Base-by-base conservation (phyloP, 2,329 filamentous ascomycete species). In the Xylaria multiplex region DNA sequence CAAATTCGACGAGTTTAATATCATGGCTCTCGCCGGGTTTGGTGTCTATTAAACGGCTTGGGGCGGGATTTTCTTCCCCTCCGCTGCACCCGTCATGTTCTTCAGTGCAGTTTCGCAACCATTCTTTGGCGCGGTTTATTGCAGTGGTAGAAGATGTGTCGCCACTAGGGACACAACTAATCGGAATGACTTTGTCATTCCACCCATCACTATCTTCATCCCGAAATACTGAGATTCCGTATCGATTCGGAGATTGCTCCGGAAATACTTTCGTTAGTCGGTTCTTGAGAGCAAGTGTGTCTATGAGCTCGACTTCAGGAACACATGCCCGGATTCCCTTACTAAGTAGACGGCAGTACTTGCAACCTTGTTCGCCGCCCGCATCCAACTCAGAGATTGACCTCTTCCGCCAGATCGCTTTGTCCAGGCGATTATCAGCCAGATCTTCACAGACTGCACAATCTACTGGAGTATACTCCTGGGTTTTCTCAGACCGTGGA, bases 311-410 rank as follows among this genome's bases (percentile, higher is more conserved):
- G 19, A 48, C 19, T 48, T 48, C 45, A 9, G 45, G 45, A 24
- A 48, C 45, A 48, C 45, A 48, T 1, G 45, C 19, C 45, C 45
- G 45, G 19, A 48, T 48, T 7, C 45, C 45, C 13, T 48, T 22
- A 13, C 45, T 48, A 48, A 48, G 45, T 19, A 48, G 19, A 22
- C 24, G 45, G 19, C 45, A 48, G 45, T 48, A 48, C 45, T 48
- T 48, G 45, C 45, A 48, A 22, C 45, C 45, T 48, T 22, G 19
- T 48, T 48, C 45, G 19, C n/a, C 45, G 11, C 45, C 22, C 19
- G 45, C 45, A 19, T 48, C 45, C 9, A 48, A 48, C 45, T 48
- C 45, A 3, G 45, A 48, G 45, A 48, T 48, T 24, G 45, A 48
- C 19, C 45, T 48, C 19, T 48, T 19, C 19, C 45, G 45, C 45